phyloP scores from a whole-genome alignment of 768 basidiomycete species.

The Kwoniella sp. region DNA sequence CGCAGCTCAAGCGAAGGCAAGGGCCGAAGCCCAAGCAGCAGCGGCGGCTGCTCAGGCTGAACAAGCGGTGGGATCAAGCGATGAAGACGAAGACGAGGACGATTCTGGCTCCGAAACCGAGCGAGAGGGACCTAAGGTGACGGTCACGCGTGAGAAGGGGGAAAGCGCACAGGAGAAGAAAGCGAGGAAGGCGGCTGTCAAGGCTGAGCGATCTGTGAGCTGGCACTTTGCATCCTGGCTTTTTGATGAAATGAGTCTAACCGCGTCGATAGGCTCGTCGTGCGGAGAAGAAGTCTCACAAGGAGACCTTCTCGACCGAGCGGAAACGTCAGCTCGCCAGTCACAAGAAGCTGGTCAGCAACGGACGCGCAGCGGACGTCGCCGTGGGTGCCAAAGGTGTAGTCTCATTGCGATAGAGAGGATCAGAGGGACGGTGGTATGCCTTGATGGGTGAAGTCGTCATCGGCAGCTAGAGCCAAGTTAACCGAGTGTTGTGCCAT shows the following conservation, averaged over 20 bases:
- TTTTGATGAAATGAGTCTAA: neutral
- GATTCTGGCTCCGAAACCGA: constrained; percentile 48
- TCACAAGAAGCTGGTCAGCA: constrained; percentile 44
- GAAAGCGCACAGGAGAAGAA: constrained; percentile 60
- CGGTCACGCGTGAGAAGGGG: constrained; percentile 65
- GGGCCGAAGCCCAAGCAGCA: constrained; percentile 38
- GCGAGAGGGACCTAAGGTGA: constrained; percentile 51
- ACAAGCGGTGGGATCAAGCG: constrained; percentile 56
- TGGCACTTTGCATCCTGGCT: neutral
- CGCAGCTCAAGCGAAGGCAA: constrained; percentile 43
- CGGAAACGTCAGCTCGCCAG: constrained; percentile 50
- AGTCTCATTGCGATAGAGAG: constrained; percentile 9
- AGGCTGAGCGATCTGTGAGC: constrained; percentile 52
- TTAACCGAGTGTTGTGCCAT: too few relatives aligned
- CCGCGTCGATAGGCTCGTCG: constrained; percentile 46
- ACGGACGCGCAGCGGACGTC: constrained; percentile 48
- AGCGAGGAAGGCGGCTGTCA: constrained; percentile 53
- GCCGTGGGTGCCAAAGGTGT: constrained; percentile 32
- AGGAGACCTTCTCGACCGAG: constrained; percentile 52
- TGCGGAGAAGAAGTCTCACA: constrained; percentile 53
- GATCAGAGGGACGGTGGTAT: neutral
- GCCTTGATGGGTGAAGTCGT: constrained; percentile 8
- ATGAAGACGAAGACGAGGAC: constrained; percentile 29
- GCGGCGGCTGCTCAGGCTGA: constrained; percentile 63
- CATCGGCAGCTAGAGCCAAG: too few relatives aligned